These are phyloP conservation scores for Euphorbia peplus DNA, from an alignment of 345 rosid genomes.

Conservation along the genomic window DNA sequence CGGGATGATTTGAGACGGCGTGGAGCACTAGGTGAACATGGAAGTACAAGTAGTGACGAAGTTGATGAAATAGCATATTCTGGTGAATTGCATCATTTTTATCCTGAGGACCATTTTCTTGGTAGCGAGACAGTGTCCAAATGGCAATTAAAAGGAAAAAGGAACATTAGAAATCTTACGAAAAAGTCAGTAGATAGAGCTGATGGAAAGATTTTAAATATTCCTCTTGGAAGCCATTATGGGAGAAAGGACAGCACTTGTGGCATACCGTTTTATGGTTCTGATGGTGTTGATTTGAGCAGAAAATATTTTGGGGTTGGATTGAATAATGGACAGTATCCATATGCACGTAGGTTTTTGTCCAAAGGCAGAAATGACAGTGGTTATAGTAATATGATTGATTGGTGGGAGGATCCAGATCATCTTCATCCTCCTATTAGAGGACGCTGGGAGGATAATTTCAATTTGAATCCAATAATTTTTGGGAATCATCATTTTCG, in stretches of 20 bases:
- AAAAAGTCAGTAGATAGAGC: constrained; percentile 44
- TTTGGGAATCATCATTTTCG: constrained; percentile 37
- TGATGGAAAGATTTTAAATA: constrained; percentile 31
- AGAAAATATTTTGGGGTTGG: constrained; percentile 41
- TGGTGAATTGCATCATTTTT: constrained; percentile 52
- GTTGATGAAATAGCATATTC: constrained; percentile 65
- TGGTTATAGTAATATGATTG: constrained; percentile 32
- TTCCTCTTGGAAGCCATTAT: constrained; percentile 38
- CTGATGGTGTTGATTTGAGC: constrained; percentile 45
- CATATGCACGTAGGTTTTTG: constrained; percentile 36
- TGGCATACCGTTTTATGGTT: constrained; percentile 41
- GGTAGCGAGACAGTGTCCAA: constrained; percentile 68
- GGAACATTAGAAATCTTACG: constrained; percentile 66
- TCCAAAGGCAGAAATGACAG: constrained; percentile 40
- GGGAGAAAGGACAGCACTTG: constrained; percentile 38
- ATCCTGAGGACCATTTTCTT: constrained; percentile 44
- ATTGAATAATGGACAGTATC: constrained; percentile 34
- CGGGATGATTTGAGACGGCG: constrained; percentile 37
- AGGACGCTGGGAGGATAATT: constrained; percentile 40
- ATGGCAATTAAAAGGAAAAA: constrained; percentile 90
- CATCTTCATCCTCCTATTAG: constrained; percentile 39
- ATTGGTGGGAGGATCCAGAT: constrained; percentile 58
- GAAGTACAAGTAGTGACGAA: constrained; percentile 76
- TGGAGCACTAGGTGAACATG: constrained; percentile 44
- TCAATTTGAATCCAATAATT: constrained; percentile 36